Base-by-base conservation (phyloP, 768 basidiomycete genomes). In the Pulveroboletus sp. region DNA sequence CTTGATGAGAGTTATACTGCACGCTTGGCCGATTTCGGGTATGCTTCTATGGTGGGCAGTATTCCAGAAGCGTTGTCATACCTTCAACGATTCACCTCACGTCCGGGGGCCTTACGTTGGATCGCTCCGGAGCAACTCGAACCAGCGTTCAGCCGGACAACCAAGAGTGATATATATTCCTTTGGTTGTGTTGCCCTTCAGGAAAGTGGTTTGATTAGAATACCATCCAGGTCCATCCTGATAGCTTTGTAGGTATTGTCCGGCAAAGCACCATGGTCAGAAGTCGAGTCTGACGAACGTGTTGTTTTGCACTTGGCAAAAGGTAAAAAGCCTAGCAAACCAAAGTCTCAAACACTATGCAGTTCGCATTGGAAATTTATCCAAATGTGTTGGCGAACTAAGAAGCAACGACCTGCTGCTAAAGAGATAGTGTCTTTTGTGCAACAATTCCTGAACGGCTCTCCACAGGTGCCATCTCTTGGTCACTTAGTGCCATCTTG, bases 81-180 rank as follows among this genome's bases (percentile, higher is more conserved):
- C 19, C 51, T 59, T 1, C 50, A 43, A 6, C 31, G 33, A 45
- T 61, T 41, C 60, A 75, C 44, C n/a, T n/a, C n/a, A n/a, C n/a
- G n/a, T n/a, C n/a, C n/a, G n/a, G n/a, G n/a, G 4, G 70, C 75
- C 10, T 62, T 76, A 29, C 69, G 76, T 0, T 78, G 75, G 74
- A 67, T 68, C 3, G 75, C 76, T 17, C 61, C 74, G 0, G 58
- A 70, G n/a, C 61, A 58, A 37, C 23, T 78, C n/a, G n/a, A n/a
- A n/a, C 49, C 17, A 41, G 57, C n/a, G n/a, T n/a, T 42, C 10
- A 14, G n/a, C 21, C 7, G 11, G 5, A 56, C 58, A 5, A 40
- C 40, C 3, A 47, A 47, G 33, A 55, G 45, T 13, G 58, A 59
- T n/a, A 43, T 59, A 19, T 60, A 50, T 19, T 60, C 59, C 0